Conservation (phyloP, 345 rosid genomes). For the sweet orange (Citrus sinensis) region DNA sequence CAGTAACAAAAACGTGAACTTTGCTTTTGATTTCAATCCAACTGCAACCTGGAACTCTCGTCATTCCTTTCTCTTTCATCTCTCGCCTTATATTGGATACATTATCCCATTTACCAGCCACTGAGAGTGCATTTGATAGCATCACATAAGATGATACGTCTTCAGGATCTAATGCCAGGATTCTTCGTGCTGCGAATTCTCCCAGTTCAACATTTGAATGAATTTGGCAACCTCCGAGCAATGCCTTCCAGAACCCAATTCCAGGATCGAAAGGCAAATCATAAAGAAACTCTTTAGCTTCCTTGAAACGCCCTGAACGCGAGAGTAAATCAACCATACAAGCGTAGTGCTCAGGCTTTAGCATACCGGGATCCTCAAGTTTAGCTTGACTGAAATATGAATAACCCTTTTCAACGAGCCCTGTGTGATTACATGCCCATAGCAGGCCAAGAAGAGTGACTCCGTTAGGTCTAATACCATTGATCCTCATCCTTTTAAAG, state of each 20-base stretch:
- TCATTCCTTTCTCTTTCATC: slow-evolving; percentile 56
- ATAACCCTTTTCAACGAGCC: slow-evolving; percentile 61
- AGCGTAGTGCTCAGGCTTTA: slow-evolving; percentile 70
- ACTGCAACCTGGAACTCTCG: slow-evolving; percentile 68
- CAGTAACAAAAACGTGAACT: slow-evolving; percentile 53
- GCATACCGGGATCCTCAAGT: slow-evolving; percentile 28
- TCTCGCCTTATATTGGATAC: slow-evolving; percentile 51
- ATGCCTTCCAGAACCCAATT: slow-evolving; percentile 85
- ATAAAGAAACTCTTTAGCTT: slow-evolving; percentile 51
- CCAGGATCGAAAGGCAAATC: slow-evolving; percentile 68
- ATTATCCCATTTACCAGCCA: slow-evolving; percentile 58
- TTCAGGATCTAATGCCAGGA: slow-evolving; percentile 59
- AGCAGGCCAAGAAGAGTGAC: slow-evolving; percentile 67
- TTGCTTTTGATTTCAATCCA: slow-evolving; percentile 62
- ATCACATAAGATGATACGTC: slow-evolving; percentile 79
- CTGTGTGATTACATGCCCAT: slow-evolving; percentile 81
- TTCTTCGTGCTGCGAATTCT: slow-evolving; percentile 48
- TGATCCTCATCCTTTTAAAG: slow-evolving; percentile 42
- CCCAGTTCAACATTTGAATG: slow-evolving; percentile 56
- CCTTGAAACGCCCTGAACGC: slow-evolving; percentile 56
- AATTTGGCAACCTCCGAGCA: slow-evolving; percentile 80
- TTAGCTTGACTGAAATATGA: slow-evolving; percentile 49
- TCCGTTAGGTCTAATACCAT: slow-evolving; percentile 49
- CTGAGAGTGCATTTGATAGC: slow-evolving; percentile 78
- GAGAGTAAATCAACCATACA: slow-evolving; percentile 82